Percentiles rank a stretch among this genome's conserved stretches.
Evolutionary conservation across 495 filamentous ascomycete genomes (phyloP).

Genomic region (Cladorrhinum samala): DNA sequence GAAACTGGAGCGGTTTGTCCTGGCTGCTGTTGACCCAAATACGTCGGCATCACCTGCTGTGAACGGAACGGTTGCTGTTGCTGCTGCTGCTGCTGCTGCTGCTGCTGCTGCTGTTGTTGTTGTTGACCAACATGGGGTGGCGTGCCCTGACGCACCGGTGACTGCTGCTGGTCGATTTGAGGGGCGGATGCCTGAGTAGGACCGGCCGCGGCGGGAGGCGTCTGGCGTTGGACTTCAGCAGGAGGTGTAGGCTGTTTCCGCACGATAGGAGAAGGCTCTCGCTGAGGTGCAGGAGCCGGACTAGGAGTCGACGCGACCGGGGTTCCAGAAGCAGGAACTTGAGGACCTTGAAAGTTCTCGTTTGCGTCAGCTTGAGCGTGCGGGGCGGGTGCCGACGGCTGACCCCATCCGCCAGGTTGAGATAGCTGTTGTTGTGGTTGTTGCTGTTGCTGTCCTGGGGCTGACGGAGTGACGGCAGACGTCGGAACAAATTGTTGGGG

Average conservation of each 20-base stretch:
- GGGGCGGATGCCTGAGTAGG: neutral
- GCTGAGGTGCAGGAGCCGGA: neutral
- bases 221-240: neutral
- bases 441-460: too few relatives aligned
- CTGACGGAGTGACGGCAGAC: too few relatives aligned
- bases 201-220: neutral
- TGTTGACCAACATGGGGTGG: slow-evolving; percentile 11
- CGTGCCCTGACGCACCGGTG: slow-evolving; percentile 8
- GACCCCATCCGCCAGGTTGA: neutral
- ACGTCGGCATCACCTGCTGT: neutral
- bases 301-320: too few relatives aligned
- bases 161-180: slow-evolving; percentile 2
- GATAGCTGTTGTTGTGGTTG: too few relatives aligned
- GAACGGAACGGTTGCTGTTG: slow-evolving; percentile 1
- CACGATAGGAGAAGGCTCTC: too few relatives aligned
- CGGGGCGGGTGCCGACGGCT: neutral
- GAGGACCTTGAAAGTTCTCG: too few relatives aligned
- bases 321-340: too few relatives aligned
- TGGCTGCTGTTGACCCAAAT: neutral
- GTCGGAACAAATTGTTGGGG: too few relatives aligned
- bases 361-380: too few relatives aligned
- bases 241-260: neutral
- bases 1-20: neutral
- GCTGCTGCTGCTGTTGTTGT: slow-evolving; percentile 2
- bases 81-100: neutral